These are phyloP conservation scores for Phytopythium montanum DNA, from an alignment of 352 stramenopile genomes.

Conservation along the genomic window DNA sequence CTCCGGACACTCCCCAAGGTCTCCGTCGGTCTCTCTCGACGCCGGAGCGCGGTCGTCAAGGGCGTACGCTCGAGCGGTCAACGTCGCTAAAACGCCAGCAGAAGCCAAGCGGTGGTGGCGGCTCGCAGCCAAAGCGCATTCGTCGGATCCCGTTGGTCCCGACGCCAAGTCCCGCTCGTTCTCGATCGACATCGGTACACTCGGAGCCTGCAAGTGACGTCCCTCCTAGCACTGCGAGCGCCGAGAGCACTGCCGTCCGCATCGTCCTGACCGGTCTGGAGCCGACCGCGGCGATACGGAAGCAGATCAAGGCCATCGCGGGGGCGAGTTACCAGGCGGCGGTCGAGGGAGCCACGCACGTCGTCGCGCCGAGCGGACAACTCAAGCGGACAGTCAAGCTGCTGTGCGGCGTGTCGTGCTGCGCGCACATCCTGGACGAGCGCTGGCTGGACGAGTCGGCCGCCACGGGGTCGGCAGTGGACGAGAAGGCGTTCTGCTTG, in stretches of 20 bases:
- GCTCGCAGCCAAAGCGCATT: constrained; percentile 18
- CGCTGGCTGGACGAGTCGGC: constrained; percentile 46
- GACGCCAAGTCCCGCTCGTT: neutral
- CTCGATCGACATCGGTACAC: constrained; percentile 3
- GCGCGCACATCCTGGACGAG: constrained; percentile 41
- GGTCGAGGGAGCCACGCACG: constrained; percentile 41
- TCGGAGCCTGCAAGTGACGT: neutral
- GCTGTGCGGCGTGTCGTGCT: constrained; percentile 53
- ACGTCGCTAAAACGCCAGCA: constrained; percentile 13
- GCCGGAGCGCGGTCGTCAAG: constrained; percentile 10
- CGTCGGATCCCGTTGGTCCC: constrained; percentile 5
- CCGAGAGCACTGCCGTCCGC: constrained; percentile 14
- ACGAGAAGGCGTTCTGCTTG: constrained; percentile 40
- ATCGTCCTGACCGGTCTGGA: constrained; percentile 52
- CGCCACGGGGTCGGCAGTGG: constrained; percentile 15
- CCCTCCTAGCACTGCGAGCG: neutral
- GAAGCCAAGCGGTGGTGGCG: neutral
- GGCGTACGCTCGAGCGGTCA: constrained; percentile 3
- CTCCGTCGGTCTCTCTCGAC: constrained; percentile 22
- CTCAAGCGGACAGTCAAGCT: constrained; percentile 62
- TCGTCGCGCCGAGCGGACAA: constrained; percentile 35
- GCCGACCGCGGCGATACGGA: constrained; percentile 26
- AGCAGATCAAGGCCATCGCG: constrained; percentile 40
- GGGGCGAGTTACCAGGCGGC: constrained; percentile 38
- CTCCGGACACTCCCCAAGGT: neutral